Base-by-base conservation (phyloP, 805 yeast species). In the Tetrapisispora namnaoensis region DNA sequence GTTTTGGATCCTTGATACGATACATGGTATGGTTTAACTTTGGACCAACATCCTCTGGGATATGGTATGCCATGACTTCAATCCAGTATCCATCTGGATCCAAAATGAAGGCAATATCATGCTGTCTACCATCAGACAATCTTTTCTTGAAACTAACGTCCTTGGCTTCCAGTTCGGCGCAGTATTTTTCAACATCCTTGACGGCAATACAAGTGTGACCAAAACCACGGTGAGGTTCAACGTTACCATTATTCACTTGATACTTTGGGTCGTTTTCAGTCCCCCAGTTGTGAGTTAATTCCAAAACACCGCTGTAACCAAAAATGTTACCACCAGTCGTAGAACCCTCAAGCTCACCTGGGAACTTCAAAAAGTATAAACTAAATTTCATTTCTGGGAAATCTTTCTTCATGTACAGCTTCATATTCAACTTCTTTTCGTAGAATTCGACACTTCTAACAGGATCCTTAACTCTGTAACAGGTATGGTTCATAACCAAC, bases 71-170 rank as follows among this genome's bases (percentile, higher is more conserved):
- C 56, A 91, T 78, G 60, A 91, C 70, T 73, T 91, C 99, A 59
- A 91, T 78, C 99, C 99, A 91, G 71, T 93, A 93, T 58, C 93
- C 93, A 68, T 91, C 91, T 7, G 98, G 97, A 61, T 93, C 99
- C 57, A 90, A 76, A 7, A 83, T 95, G 68, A 91, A 93, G 0
- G 98, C 98, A 70, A 93, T 90, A 66, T 88, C 76, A 67, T 81
- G 82, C 70, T 87, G 96, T 68, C 96, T 81, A 36, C 99, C 99
- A 63, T 91, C 98, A 37, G 78, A 67, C 55, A 90, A 72, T 62
- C 74, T 86, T 74, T 91, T 93, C 69, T 90, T 79, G 73, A 91
- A 91, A 45, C 68, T 63, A 48, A 84, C 96, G 20, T 83, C 85
- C 42, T 74, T 70, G 1, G 67, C 65, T 53, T 83, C 77, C 51